A percentile compares a stretch with the other conserved stretches of the same genome.
These are phyloP conservation scores for Spathaspora passalidarum DNA, from an alignment of 805 yeast genomes.

Conservation along the genomic window DNA sequence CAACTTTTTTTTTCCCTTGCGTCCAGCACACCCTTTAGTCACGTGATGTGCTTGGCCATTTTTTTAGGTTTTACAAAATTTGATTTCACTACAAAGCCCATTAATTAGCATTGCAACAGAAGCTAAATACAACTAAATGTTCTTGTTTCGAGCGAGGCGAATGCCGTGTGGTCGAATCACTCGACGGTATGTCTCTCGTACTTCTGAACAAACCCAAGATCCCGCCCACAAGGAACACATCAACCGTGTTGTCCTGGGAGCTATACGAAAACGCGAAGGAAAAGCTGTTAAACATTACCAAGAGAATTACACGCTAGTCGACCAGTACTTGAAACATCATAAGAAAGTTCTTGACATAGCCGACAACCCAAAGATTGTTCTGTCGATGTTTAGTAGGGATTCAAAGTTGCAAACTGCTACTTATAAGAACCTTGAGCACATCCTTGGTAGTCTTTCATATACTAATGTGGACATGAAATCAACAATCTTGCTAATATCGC, in stretches of 20 bases:
- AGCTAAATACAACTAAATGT: too few species aligned
- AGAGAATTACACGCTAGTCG: neutral
- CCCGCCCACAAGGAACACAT: neutral
- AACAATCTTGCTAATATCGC: slow-evolving; percentile 19
- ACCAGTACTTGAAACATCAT: slow-evolving; percentile 3
- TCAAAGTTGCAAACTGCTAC: neutral
- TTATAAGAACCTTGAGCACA: slow-evolving; percentile 1
- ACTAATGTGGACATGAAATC: slow-evolving; percentile 19
- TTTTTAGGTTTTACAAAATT: too few species aligned
- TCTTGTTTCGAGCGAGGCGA: neutral
- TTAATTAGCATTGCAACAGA: too few species aligned
- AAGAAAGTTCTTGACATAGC: slow-evolving; percentile 4
- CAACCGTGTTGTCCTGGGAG: neutral
- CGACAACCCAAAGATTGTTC: slow-evolving; percentile 1
- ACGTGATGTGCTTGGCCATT: too few species aligned
- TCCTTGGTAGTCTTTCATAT: slow-evolving; percentile 7
- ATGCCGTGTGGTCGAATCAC: neutral
- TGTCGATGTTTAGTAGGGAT: neutral
- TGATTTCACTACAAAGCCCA: too few species aligned
- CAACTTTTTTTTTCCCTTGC: too few species aligned
- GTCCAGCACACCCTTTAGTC: too few species aligned
- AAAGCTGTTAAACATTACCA: slow-evolving; percentile 5
- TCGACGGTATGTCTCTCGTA: neutral
- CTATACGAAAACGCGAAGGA: neutral
- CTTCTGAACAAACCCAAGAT: neutral